Conservation (phyloP, 352 stramenopile genomes). For the Aphanomyces astaci region DNA sequence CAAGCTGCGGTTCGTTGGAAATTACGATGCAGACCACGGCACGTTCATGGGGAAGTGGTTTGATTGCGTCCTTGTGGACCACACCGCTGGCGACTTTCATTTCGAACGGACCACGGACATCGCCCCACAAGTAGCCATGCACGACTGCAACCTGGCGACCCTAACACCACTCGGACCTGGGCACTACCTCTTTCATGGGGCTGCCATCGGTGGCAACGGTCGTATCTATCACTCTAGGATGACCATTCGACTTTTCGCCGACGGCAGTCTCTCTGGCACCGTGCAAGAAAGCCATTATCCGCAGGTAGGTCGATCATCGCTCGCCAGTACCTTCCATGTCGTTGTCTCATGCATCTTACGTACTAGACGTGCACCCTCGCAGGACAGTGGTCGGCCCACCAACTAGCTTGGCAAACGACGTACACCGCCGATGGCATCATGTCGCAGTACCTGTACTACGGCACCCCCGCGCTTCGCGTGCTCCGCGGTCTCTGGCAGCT, state of each 20-base stretch:
- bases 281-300: slow-evolving; percentile 9
- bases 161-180: slow-evolving; percentile 5
- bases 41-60: slow-evolving; percentile 17
- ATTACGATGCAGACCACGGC: not conserved
- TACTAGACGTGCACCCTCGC: not conserved
- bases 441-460: slow-evolving; percentile 10
- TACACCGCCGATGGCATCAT: not conserved
- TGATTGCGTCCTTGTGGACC: not conserved
- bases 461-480: not conserved
- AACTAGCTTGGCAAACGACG: slow-evolving; percentile 2
- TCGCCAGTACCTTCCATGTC: not conserved
- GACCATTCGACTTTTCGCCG: not conserved
- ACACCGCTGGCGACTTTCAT: slow-evolving; percentile 8
- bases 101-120: not conserved
- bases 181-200: not conserved
- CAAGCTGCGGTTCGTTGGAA: slow-evolving; percentile 13
- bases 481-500: slow-evolving; percentile 14
- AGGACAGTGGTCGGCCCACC: not conserved
- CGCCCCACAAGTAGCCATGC: not conserved
- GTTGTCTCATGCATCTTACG: not conserved
- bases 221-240: slow-evolving; percentile 12
- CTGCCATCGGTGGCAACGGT: slow-evolving; percentile 12
- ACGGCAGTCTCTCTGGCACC: not conserved
- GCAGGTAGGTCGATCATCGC: not conserved
- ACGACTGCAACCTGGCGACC: not conserved